Base-by-base conservation (phyloP, 2,329 filamentous ascomycete species). In the Phialemoniopsis sp. region DNA sequence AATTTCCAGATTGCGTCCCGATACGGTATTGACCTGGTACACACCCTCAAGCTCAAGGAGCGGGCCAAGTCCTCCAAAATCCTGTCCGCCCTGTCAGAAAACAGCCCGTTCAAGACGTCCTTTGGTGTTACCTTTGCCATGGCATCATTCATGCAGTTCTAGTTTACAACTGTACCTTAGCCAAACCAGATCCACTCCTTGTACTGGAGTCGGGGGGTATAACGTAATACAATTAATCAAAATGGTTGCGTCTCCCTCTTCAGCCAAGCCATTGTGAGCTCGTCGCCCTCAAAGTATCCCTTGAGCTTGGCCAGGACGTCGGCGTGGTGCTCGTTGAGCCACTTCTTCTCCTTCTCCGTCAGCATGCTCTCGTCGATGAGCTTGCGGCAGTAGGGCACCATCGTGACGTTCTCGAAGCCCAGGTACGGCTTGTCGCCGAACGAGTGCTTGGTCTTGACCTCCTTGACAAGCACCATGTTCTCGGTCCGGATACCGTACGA, bases 401-500 rank as follows among this genome's bases (percentile, higher is more conserved):
- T 89, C 0, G 93, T 98, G 48, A 97, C 89, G 62, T 95, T 88
- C 68, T 98, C 91, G 51, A 98, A 98, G 4, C 90, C 89, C 29
- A 97, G 71, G 66, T 87, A 98, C 3, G 90, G 85, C 67, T 95
- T 95, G 53, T 95, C 91, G 15, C 90, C 91, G 57, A 97, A 97
- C 29, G 82, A 80, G 63, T 95, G 78, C 45, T 83, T 82, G 5
- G 91, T 95, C 63, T 90, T 73, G n/a, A 86, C 84, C 59, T 96
- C 89, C 49, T 79, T 85, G 21, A 94, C 89, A 72, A 97, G 85
- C 48, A 95, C 80, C 54, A 98, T 82, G 60, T 98, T 98, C 65
- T 98, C 93, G 54, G 96, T 96, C 14, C 93, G 85, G 50, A 98
- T 93, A 14, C 93, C 93, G 56, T 95, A 98, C 30, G 82, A 81